These are phyloP conservation scores for Taiwanofungus camphoratus DNA, from an alignment of 1,284 basidiomycete genomes.

Conservation along the genomic window DNA sequence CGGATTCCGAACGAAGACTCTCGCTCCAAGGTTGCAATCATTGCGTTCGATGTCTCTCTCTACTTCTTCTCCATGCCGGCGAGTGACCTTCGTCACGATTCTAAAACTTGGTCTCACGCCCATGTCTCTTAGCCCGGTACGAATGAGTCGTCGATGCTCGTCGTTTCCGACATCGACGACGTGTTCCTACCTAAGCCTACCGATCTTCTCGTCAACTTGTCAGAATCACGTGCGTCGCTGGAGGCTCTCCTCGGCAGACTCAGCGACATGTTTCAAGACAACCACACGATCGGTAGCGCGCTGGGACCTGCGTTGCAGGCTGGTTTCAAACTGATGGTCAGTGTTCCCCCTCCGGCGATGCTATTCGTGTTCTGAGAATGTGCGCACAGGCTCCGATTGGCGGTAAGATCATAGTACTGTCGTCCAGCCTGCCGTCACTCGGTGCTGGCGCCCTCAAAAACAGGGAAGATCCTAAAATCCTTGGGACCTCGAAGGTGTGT, in stretches of 20 bases:
- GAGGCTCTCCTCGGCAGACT: constrained; percentile 81
- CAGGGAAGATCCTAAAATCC: constrained; percentile 92
- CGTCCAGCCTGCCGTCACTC: constrained; percentile 81
- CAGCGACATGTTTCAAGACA: constrained; percentile 96
- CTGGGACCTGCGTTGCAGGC: constrained; percentile 95
- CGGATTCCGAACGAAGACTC: constrained; percentile 93
- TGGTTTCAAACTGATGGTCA: constrained; percentile 90
- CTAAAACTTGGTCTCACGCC: constrained; percentile 3
- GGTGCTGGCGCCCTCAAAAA: constrained; percentile 94
- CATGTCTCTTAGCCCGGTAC: constrained; percentile 55
- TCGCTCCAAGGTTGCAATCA: constrained; percentile 89
- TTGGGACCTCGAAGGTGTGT: constrained; percentile 87
- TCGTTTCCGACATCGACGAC: constrained; percentile 95
- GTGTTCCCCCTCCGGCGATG: constrained; percentile 15
- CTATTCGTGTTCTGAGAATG: constrained; percentile 6
- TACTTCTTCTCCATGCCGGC: constrained; percentile 95
- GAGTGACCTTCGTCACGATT: constrained; percentile 22
- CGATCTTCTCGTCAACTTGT: constrained; percentile 91
- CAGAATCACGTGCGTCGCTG: constrained; percentile 77
- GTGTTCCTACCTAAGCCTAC: constrained; percentile 97
- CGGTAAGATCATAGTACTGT: constrained; percentile 92
- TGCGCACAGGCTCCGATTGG: constrained; percentile 73
- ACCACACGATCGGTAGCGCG: constrained; percentile 87
- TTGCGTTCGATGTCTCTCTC: constrained; percentile 89
- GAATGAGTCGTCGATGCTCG: constrained; percentile 89